phyloP scores from a whole-genome alignment of 1,284 basidiomycete species.

The Porogramme epimiltina region DNA sequence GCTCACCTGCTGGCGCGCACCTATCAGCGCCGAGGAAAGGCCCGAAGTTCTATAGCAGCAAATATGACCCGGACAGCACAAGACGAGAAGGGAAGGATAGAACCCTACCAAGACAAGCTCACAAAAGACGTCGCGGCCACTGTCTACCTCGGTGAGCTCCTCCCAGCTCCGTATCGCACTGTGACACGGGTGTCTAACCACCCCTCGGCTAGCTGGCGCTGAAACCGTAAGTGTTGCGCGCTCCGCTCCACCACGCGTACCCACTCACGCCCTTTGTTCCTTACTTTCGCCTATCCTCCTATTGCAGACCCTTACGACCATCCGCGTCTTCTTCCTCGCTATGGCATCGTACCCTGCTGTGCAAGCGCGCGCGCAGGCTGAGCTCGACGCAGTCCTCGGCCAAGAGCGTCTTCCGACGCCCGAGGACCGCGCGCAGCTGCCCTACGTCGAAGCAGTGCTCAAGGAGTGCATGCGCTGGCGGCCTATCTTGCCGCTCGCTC shows the following conservation, averaged over 20 bases:
- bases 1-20: neutral
- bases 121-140: neutral
- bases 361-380: conserved; percentile 27
- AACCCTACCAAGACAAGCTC: neutral
- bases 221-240: conserved; percentile 2
- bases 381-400: conserved; percentile 29
- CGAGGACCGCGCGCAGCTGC: conserved; percentile 15
- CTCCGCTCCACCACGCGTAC: too few species aligned
- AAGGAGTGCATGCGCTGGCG: conserved; percentile 24
- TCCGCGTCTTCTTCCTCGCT: conserved; percentile 17
- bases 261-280: neutral
- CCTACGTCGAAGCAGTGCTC: conserved; percentile 15
- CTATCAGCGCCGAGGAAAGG: neutral
- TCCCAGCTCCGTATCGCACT: too few species aligned
- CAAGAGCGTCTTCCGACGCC: conserved; percentile 17
- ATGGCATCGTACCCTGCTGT: conserved; percentile 27
- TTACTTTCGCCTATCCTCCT: too few species aligned
- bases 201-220: neutral
- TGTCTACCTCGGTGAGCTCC: conserved; percentile 4
- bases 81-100: neutral
- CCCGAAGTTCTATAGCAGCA: neutral
- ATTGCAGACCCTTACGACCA: conserved; percentile 1
- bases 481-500: conserved; percentile 15
- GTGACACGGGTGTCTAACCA: neutral
- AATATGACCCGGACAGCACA: neutral